These are phyloP conservation scores for Botrytis medusae DNA, from an alignment of 2,329 filamentous ascomycete species.

Conservation along the genomic window DNA sequence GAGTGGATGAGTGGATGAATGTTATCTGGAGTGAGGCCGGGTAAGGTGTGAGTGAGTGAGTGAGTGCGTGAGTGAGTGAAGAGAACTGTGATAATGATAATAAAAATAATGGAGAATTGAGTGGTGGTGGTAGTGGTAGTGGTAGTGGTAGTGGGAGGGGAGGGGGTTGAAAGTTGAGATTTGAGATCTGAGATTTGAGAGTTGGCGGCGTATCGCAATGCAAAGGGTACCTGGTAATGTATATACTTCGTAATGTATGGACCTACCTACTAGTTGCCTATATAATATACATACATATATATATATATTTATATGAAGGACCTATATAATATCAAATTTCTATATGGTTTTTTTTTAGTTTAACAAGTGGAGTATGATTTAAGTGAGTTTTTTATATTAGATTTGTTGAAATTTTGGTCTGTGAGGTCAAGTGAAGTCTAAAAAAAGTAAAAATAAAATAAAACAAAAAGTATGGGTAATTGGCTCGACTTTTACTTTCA, in stretches of 20 bases:
- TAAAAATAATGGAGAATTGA: neutral
- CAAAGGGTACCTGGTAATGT: neutral
- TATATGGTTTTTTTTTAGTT: neutral
- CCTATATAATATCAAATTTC: neutral
- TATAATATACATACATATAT: neutral
- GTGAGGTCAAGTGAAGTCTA: neutral
- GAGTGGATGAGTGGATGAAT: neutral
- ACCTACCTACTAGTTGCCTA: neutral
- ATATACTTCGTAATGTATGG: neutral
- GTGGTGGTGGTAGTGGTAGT: neutral
- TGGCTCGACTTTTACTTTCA: neutral
- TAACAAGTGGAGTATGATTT: neutral
- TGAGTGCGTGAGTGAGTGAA: neutral
- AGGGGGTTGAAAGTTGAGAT: neutral
- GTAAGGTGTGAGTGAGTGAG: neutral
- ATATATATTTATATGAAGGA: neutral
- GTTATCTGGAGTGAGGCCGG: neutral
- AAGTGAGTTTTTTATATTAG: neutral
- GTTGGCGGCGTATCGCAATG: slow-evolving; percentile 3
- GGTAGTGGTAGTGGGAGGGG: neutral
- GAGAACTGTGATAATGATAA: neutral
- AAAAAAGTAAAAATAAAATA: neutral
- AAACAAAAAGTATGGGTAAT: neutral
- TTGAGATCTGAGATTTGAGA: neutral
- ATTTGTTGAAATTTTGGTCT: neutral